Percentiles rank a stretch among this genome's conserved stretches.
Conservation (phyloP, 352 stramenopile species). For the Phytophthora lateralis region DNA sequence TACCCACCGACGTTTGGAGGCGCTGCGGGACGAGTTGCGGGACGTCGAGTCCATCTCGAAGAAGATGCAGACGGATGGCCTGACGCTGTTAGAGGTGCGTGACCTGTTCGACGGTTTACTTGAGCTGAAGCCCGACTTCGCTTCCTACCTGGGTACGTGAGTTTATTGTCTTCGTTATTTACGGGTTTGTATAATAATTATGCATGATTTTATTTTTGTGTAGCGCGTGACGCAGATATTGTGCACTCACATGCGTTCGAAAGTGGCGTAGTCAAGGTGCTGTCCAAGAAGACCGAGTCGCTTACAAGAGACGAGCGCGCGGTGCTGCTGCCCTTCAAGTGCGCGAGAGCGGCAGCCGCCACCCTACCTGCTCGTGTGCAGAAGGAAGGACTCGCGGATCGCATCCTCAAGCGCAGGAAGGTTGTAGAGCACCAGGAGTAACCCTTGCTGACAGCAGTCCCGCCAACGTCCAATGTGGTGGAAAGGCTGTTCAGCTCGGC, state of each 20-base stretch:
- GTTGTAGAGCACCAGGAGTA: too few relatives aligned
- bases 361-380: too few relatives aligned
- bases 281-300: background rate
- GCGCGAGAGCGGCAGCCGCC: too few relatives aligned
- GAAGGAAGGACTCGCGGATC: too few relatives aligned
- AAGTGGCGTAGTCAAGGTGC: constrained; percentile 8
- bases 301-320: background rate
- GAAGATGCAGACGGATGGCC: constrained; percentile 3
- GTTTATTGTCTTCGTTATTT: background rate
- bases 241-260: constrained; percentile 2
- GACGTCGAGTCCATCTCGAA: constrained; percentile 2
- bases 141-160: constrained; percentile 3
- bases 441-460: too few relatives aligned
- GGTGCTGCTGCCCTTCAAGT: background rate
- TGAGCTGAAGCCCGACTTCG: constrained; percentile 3
- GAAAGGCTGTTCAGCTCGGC: too few relatives aligned
- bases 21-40: background rate
- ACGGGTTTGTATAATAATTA: background rate
- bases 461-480: too few relatives aligned
- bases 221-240: constrained; percentile 3
- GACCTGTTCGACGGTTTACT: constrained; percentile 7
- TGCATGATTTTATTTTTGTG: constrained; percentile 7
- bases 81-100: constrained; percentile 4
- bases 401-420: too few relatives aligned
- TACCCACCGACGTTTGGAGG: constrained; percentile 1